Base-by-base conservation (phyloP, 225 moss, liverwort and hornwort genomes). In the Sphagnum tenellum region DNA sequence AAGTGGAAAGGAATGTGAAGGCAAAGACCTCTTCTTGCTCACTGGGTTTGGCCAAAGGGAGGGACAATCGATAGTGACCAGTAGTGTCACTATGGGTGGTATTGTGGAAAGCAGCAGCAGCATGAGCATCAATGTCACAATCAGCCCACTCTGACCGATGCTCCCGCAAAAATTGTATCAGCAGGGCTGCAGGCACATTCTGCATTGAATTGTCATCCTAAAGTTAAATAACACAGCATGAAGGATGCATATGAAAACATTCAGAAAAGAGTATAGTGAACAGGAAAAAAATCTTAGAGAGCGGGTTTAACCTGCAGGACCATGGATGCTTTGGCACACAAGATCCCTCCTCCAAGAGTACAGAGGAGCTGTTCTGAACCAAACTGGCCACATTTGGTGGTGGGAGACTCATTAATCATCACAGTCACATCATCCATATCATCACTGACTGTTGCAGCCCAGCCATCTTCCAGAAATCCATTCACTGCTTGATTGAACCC, bases 21-120 rank as follows among this genome's bases (percentile, higher is more conserved):
- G n/a, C n/a, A n/a, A n/a, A n/a, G n/a, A 90, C 90, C 88, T 88
- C 91, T 77, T 82, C 91, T 71, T 88, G 88, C 62, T 88, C 88
- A n/a, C 75, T 81, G 11, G 86, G 84, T 70, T 88, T 83, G 56
- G 91, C 81, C n/a, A 91, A 63, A 49, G 91, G 86, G 45, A 91
- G 74, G 3, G 91, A 86, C 49, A 91, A 66, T 69, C 88, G 91
- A 44, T 81, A 78, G 70, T 86, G 79, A 64, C 78, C 75, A 29
- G 76, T 62, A 66, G 81, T 71, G 46, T 84, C 82, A 44, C 77
- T 76, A 66, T 81, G 80, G 56, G 77, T 77, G 46, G 74, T 75
- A 57, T 73, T 78, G 50, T 83, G 76, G 7, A 91, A 79, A 48
- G 82, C 81, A 50, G 82, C 79, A 14, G 89, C 89, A n/a, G 83